Conservation (phyloP, 345 rosid genomes). For the Brassica napus region DNA sequence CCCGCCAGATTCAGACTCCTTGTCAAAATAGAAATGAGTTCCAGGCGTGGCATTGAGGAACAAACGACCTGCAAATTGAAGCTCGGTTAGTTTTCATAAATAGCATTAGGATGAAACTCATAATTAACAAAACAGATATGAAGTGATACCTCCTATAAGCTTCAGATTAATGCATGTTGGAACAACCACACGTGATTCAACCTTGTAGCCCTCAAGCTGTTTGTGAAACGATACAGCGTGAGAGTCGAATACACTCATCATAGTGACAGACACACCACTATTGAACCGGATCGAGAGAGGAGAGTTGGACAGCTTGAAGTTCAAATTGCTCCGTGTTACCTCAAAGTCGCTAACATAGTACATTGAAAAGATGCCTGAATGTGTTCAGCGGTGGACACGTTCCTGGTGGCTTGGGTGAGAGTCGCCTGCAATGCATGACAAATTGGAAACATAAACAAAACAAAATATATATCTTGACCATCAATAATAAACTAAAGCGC, state of each 20-base stretch:
- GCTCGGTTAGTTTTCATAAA: background rate
- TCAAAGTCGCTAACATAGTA: too few relatives aligned
- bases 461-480: too few relatives aligned
- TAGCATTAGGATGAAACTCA: background rate
- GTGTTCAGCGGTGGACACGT: too few relatives aligned
- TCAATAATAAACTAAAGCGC: too few relatives aligned
- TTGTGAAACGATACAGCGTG: background rate
- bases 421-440: too few relatives aligned
- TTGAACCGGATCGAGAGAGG: too few relatives aligned
- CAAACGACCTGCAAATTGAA: background rate
- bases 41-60: background rate
- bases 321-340: too few relatives aligned
- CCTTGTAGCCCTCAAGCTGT: background rate
- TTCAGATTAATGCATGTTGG: background rate
- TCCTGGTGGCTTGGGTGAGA: too few relatives aligned
- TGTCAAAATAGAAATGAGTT: background rate
- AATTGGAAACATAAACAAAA: too few relatives aligned
- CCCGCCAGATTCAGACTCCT: background rate
- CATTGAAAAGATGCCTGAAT: too few relatives aligned
- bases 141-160: background rate
- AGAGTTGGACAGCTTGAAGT: too few relatives aligned
- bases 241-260: background rate
- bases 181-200: background rate
- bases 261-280: background rate
- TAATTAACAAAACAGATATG: background rate